Percentiles rank a stretch among this genome's conserved stretches.
These are phyloP conservation scores for Diaporthe destruens DNA, from an alignment of 2,329 filamentous ascomycete species.

Conservation along the genomic window DNA sequence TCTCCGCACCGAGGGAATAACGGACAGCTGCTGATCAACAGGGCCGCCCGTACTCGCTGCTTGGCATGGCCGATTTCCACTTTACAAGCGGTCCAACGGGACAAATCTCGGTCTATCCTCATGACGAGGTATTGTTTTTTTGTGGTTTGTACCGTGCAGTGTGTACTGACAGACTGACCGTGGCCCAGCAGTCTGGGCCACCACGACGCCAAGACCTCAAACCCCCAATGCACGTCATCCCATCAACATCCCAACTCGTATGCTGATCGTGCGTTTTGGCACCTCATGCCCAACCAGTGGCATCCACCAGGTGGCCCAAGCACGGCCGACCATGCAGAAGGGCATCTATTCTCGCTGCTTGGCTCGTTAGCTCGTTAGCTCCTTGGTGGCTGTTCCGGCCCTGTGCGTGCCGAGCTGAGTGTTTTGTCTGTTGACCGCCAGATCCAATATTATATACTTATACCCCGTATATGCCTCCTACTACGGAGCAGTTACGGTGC, in stretches of 20 bases:
- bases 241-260: conserved; percentile 9
- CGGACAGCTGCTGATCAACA: conserved; percentile 22
- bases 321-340: background rate
- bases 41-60: conserved; percentile 23
- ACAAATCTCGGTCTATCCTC: conserved; percentile 29
- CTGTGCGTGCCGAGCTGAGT: background rate
- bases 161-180: too few species aligned
- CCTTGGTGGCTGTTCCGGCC: background rate
- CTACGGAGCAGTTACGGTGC: too few species aligned
- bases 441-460: background rate
- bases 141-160: too few species aligned
- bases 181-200: conserved; percentile 15
- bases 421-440: background rate
- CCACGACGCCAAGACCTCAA: background rate
- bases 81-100: conserved; percentile 1
- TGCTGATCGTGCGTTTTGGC: conserved; percentile 8
- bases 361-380: conserved; percentile 15
- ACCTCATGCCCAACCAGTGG: background rate
- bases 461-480: too few species aligned
- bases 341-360: background rate
- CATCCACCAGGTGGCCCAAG: too few species aligned
- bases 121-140: background rate
- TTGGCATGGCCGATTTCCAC: conserved; percentile 28
- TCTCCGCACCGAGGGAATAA: conserved; percentile 21
- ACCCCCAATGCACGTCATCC: conserved; percentile 5